Base-by-base conservation (phyloP, 805 yeast genomes). In the Torulaspora delbrueckii region DNA sequence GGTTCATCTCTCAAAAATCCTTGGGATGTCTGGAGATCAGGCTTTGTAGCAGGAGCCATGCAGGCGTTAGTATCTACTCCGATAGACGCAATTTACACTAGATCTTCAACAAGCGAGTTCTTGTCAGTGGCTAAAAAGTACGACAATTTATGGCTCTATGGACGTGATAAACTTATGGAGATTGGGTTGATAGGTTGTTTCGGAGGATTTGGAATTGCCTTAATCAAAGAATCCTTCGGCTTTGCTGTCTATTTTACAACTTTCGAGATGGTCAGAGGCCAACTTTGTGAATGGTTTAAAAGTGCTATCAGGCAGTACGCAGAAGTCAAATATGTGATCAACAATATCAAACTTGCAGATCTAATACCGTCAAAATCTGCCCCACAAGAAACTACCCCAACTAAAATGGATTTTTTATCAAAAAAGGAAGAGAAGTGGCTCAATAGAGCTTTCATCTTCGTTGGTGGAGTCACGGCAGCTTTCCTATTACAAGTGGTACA, bases 1-100 rank as follows among this genome's bases (percentile, higher is more conserved):
- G 26, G 62, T 58, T 45, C 71, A 63, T 26, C 52, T 50, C 18
- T 38, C 22, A 50, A 48, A 40, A 50, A 45, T 12, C 71, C 75
- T 1, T 59, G 70, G 46, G 88, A 86, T 54, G 80, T 88, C 0
- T 59, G 86, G 65, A 65, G 79, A 39, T 87, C 96, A 0, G 98
- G 98, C 0, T 79, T 82, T 45, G 52, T 86, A 0, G 96, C 96
- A 0, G 97, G 97, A 1, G 79, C 83, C 0, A 79, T 81, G 19
- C 96, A 93, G 56, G 84, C 95, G n/a, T 67, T 87, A 13, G 90
- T 87, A 0, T 96, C 96, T 1, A 91, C 96, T 1, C 98, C 98
- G 0, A 73, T 91, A 4, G 97, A 91, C 66, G 96, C 97, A 6
- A 79, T 91, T 3, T 85, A 84, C 58, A 79, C 95, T 1, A 73